phyloP scores from a whole-genome alignment of 768 basidiomycete species.

The Crepidotus variabilis region DNA sequence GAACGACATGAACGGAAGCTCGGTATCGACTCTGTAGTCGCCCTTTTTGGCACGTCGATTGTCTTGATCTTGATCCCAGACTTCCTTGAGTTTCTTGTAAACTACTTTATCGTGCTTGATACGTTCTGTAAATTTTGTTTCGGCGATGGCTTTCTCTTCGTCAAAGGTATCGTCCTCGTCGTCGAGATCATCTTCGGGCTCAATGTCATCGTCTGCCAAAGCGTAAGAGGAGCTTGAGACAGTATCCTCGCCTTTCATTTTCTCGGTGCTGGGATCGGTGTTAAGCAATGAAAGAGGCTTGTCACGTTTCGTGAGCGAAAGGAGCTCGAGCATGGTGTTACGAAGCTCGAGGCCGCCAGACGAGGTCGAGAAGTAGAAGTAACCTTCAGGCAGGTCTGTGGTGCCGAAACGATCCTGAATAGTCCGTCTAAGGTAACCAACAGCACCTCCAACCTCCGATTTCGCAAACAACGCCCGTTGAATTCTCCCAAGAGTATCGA shows the following conservation, averaged over 20 bases:
- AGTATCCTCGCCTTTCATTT: neutral
- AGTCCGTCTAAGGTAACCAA: conserved; percentile 19
- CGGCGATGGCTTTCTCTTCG: conserved; percentile 12
- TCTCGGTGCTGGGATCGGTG: neutral
- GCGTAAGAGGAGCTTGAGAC: neutral
- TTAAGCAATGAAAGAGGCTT: conserved; percentile 10
- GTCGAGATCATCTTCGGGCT: conserved; percentile 2
- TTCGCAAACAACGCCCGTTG: conserved; percentile 6
- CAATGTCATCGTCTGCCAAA: conserved; percentile 4
- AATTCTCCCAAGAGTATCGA: conserved; percentile 9
- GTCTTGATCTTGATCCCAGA: conserved; percentile 18
- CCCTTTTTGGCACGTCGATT: neutral
- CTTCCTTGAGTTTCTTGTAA: conserved; percentile 21
- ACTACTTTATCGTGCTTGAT: conserved; percentile 21
- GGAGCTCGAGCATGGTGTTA: conserved; percentile 34
- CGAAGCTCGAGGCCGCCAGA: conserved; percentile 34
- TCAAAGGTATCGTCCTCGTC: conserved; percentile 10
- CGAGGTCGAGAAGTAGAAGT: conserved; percentile 35
- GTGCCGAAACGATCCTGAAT: conserved; percentile 28
- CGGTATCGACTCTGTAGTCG: neutral
- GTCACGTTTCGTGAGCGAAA: conserved; percentile 21
- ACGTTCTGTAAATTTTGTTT: conserved; percentile 15
- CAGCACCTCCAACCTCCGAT: conserved; percentile 4
- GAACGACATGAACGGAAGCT: conserved; percentile 23
- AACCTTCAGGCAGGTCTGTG: conserved; percentile 33